Evolutionary conservation across 768 basidiomycete genomes (phyloP).

Genomic region (Hortiboletus campestris): DNA sequence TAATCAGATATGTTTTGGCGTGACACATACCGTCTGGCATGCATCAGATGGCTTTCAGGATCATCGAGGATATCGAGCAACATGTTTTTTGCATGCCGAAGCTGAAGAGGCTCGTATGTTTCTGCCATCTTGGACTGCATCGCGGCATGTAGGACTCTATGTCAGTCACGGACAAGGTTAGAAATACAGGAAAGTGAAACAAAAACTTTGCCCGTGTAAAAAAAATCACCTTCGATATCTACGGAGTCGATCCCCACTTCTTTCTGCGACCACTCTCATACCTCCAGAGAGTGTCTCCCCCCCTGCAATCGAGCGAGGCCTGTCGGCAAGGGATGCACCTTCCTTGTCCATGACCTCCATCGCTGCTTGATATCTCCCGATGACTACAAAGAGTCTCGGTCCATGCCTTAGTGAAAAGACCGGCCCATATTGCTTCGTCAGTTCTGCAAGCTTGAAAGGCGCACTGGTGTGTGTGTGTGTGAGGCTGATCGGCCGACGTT

Average conservation of each 20-base stretch:
- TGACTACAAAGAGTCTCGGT: constrained; percentile 1
- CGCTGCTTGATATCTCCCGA: constrained; percentile 6
- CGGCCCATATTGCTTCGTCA: constrained; percentile 6
- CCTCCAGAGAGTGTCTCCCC: constrained; percentile 7
- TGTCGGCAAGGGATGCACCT: constrained; percentile 4
- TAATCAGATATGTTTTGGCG: no score
- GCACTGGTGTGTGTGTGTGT: not conserved
- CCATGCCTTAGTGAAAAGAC: constrained; percentile 5
- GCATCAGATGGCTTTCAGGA: constrained; percentile 5
- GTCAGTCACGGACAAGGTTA: not conserved
- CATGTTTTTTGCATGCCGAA: constrained; percentile 3
- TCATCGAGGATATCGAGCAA: constrained; percentile 5
- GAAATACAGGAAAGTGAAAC: not conserved
- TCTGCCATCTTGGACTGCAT: constrained; percentile 2
- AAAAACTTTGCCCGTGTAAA: not conserved
- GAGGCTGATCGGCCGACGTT: not conserved
- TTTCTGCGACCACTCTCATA: not conserved
- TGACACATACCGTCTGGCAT: not conserved
- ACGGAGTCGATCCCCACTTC: constrained; percentile 1
- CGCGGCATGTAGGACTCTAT: constrained; percentile 1
- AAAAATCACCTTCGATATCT: not conserved
- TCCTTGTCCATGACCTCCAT: constrained; percentile 15
- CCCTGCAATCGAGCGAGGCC: constrained; percentile 1
- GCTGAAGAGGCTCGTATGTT: constrained; percentile 4
- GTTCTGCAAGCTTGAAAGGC: constrained; percentile 2